A percentile compares a stretch with the other conserved stretches of the same genome.
phyloP scores from a whole-genome alignment of 2,329 filamentous ascomycete genomes.

The Celoporthe dispersa region DNA sequence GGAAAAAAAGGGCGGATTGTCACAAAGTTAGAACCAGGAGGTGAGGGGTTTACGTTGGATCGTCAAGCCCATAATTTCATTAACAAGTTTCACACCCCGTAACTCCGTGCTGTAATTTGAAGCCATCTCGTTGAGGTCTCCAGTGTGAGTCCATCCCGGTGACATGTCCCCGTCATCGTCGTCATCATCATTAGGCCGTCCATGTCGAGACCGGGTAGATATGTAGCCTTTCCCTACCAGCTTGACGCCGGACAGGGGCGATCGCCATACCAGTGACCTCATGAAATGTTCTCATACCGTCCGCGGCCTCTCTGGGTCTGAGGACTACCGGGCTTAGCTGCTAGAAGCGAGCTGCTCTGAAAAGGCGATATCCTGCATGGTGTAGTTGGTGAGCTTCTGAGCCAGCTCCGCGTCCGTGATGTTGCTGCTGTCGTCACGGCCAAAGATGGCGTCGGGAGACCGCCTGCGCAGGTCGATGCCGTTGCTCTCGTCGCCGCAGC shows the following conservation, averaged over 20 bases:
- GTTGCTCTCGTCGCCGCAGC: constrained; percentile 42
- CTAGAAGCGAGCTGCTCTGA: constrained; percentile 12
- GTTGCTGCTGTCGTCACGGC: constrained; percentile 20
- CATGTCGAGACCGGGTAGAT: not conserved
- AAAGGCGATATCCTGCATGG: constrained; percentile 25
- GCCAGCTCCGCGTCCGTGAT: constrained; percentile 44
- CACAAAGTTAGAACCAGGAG: not conserved
- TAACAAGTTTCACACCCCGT: not conserved
- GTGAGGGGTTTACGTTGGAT: not conserved
- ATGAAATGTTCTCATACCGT: not conserved
- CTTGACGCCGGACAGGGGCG: not conserved
- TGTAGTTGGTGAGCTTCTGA: constrained; percentile 41
- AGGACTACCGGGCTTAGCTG: not conserved
- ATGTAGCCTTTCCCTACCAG: not conserved
- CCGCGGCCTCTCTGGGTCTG: not conserved
- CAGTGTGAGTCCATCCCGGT: not conserved
- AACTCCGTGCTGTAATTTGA: not conserved
- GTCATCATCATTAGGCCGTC: not conserved
- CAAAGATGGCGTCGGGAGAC: not conserved
- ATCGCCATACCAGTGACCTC: not conserved
- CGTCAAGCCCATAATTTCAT: not conserved
- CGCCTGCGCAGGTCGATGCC: constrained; percentile 34
- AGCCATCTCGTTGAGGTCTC: not conserved
- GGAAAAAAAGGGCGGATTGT: not conserved
- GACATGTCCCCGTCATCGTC: not conserved